Evolutionary conservation across 2,329 filamentous ascomycete species (phyloP).

Genomic region (Neonectria faginata): DNA sequence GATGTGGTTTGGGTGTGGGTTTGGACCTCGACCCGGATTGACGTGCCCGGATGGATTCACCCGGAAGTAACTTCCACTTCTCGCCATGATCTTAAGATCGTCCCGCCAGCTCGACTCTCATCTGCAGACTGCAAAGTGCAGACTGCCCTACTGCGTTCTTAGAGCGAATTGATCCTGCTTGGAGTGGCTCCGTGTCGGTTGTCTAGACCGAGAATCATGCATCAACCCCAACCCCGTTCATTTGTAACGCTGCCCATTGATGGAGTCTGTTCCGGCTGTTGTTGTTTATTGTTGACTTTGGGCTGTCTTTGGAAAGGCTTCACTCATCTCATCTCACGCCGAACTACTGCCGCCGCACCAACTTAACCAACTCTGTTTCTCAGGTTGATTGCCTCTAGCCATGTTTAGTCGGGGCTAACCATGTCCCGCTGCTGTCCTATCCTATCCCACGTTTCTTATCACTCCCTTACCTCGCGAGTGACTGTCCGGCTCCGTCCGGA

Average conservation of each 20-base stretch:
- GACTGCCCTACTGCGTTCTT: neutral
- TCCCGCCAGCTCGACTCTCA: constrained; percentile 8
- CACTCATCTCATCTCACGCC: neutral
- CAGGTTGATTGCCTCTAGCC: constrained; percentile 5
- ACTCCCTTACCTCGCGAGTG: neutral
- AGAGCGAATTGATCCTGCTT: neutral
- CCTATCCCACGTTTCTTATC: constrained; percentile 1
- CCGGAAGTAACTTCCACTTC: constrained; percentile 43
- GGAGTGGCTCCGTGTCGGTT: neutral
- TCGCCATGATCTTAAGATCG: constrained; percentile 32
- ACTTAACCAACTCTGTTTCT: constrained; percentile 8
- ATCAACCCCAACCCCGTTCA: neutral
- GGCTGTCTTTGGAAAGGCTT: constrained; percentile 8
- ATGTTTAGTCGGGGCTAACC: constrained; percentile 14
- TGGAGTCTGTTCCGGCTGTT: neutral
- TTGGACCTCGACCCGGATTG: neutral
- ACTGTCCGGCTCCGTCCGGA: constrained; percentile 14
- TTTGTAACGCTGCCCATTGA: neutral
- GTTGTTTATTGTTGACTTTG: constrained; percentile 18
- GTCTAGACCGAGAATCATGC: neutral
- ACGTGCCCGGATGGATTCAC: constrained; percentile 3
- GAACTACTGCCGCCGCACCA: constrained; percentile 4
- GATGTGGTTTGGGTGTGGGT: constrained; percentile 10
- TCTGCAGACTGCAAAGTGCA: neutral
- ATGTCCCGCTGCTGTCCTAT: constrained; percentile 3